phyloP scores from a whole-genome alignment of 2,329 filamentous ascomycete genomes.

The Gremmenia infestans region DNA sequence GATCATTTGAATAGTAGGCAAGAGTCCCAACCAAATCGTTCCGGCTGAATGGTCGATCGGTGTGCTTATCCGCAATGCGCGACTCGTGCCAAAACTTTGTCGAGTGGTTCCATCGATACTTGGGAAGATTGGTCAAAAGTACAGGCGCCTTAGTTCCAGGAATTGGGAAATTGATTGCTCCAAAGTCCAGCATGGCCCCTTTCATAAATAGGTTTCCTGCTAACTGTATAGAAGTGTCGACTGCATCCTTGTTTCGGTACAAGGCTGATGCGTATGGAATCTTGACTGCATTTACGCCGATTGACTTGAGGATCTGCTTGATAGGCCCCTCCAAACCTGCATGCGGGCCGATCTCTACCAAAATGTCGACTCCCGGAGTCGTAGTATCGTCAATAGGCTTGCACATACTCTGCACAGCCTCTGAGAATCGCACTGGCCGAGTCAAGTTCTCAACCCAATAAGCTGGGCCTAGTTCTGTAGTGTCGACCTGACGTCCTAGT shows the following conservation, averaged over 20 bases:
- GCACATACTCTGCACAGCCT: slow-evolving; percentile 33
- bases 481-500: slow-evolving; percentile 18
- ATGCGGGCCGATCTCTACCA: slow-evolving; percentile 36
- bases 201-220: slow-evolving; percentile 42
- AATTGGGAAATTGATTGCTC: slow-evolving; percentile 43
- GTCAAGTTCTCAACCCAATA: slow-evolving; percentile 47
- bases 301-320: slow-evolving; percentile 35
- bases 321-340: slow-evolving; percentile 33
- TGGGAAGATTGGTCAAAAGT: slow-evolving; percentile 20
- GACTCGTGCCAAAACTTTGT: slow-evolving; percentile 23
- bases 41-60: slow-evolving; percentile 37
- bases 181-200: slow-evolving; percentile 40
- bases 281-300: slow-evolving; percentile 38
- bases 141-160: slow-evolving; percentile 9
- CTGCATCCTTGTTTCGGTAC: slow-evolving; percentile 46
- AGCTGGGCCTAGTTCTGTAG: slow-evolving; percentile 26
- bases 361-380: slow-evolving; percentile 8
- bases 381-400: slow-evolving; percentile 4
- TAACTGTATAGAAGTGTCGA: slow-evolving; percentile 40
- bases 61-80: slow-evolving; percentile 16
- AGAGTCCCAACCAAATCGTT: slow-evolving; percentile 46
- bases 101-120: slow-evolving; percentile 23
- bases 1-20: slow-evolving; percentile 23
- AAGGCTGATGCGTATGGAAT: slow-evolving; percentile 37
- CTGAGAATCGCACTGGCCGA: slow-evolving; percentile 40